Evolutionary conservation across 371 early-diverging fungal genomes (phyloP).

Genomic region (Coemansia sp.): DNA sequence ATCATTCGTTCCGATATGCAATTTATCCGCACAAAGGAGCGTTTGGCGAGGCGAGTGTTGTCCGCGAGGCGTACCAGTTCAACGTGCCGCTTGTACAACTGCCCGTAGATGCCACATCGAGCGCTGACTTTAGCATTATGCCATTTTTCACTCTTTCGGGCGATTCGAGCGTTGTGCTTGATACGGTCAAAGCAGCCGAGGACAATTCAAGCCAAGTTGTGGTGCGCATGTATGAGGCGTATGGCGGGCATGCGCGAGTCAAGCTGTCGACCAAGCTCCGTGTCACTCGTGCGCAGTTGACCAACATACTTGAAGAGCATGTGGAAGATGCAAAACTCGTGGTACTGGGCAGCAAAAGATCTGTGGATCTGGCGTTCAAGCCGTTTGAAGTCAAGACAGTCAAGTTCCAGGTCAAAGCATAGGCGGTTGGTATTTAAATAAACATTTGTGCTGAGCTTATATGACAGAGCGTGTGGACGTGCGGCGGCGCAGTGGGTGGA

Average conservation of each 20-base stretch:
- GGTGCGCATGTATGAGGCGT: constrained; percentile 86
- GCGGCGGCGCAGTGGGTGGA: background rate
- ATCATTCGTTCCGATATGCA: constrained; percentile 84
- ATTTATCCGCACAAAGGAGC: constrained; percentile 82
- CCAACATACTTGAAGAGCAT: constrained; percentile 77
- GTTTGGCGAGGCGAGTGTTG: constrained; percentile 77
- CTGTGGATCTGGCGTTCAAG: constrained; percentile 54
- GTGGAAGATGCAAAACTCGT: constrained; percentile 16
- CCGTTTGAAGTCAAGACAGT: constrained; percentile 62
- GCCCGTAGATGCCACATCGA: constrained; percentile 47
- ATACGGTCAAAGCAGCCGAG: constrained; percentile 86
- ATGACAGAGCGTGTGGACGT: background rate
- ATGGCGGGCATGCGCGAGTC: constrained; percentile 75
- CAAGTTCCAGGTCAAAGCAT: constrained; percentile 12
- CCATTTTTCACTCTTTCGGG: constrained; percentile 16
- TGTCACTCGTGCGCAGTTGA: constrained; percentile 58
- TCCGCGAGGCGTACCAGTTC: constrained; percentile 81
- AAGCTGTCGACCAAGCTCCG: constrained; percentile 49
- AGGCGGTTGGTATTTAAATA: background rate
- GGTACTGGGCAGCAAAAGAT: constrained; percentile 28
- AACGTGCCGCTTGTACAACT: constrained; percentile 74
- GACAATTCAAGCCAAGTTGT: constrained; percentile 65
- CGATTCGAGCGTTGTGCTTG: constrained; percentile 73
- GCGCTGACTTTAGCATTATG: background rate
- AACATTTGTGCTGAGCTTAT: background rate